Evolutionary conservation across 371 early-diverging fungal genomes (phyloP).

Genomic region (Mucor saturninus): DNA sequence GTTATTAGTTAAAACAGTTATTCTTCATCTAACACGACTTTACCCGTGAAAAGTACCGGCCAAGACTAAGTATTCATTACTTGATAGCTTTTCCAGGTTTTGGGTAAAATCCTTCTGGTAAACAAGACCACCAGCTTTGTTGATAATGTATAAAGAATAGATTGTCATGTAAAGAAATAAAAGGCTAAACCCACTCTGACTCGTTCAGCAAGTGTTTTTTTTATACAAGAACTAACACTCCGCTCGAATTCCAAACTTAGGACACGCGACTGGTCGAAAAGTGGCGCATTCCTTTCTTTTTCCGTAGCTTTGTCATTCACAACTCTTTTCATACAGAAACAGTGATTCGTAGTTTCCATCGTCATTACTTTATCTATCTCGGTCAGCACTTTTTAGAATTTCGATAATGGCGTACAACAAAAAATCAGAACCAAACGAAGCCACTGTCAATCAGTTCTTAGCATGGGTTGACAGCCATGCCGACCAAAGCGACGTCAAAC

Average conservation of each 20-base stretch:
- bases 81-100: slow-evolving; percentile 80
- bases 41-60: slow-evolving; percentile 98
- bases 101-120: slow-evolving; percentile 90
- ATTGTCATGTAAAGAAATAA: slow-evolving; percentile 64
- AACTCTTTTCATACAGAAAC: too few relatives aligned
- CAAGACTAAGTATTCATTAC: slow-evolving; percentile 95
- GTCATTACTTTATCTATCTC: too few relatives aligned
- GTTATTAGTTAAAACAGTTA: not conserved
- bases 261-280: too few relatives aligned
- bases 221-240: too few relatives aligned
- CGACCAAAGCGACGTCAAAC: not conserved
- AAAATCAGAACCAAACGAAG: too few relatives aligned
- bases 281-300: too few relatives aligned
- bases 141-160: slow-evolving; percentile 92
- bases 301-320: too few relatives aligned
- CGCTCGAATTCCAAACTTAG: too few relatives aligned
- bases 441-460: not conserved
- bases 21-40: not conserved
- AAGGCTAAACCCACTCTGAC: not conserved
- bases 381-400: too few relatives aligned
- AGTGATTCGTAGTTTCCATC: too few relatives aligned
- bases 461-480: not conserved
- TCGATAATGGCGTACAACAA: too few relatives aligned
- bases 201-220: too few relatives aligned
- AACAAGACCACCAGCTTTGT: slow-evolving; percentile 95